A percentile compares a stretch with the other conserved stretches of the same genome.
phyloP scores from a whole-genome alignment of 2,329 filamentous ascomycete genomes.

The Botrytis cinerea region DNA sequence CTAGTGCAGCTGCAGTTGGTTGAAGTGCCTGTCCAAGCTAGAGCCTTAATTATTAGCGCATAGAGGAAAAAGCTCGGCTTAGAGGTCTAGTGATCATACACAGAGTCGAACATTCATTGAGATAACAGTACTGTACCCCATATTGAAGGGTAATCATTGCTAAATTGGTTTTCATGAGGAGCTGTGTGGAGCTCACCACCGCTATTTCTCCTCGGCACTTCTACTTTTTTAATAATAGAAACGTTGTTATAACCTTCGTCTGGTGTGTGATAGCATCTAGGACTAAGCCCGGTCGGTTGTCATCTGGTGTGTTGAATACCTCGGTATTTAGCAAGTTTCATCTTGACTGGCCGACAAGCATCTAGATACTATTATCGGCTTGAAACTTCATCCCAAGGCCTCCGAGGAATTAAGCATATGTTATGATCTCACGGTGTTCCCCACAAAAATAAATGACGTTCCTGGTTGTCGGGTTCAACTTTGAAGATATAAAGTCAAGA shows the following conservation, averaged over 20 bases:
- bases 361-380: neutral
- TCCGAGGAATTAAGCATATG: slow-evolving; percentile 9
- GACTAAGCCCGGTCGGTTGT: neutral
- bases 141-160: neutral
- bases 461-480: neutral
- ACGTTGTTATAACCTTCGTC: neutral
- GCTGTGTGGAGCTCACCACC: neutral
- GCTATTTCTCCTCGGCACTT: neutral
- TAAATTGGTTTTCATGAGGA: neutral
- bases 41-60: neutral
- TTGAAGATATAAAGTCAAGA: slow-evolving; percentile 12
- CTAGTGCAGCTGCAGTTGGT: neutral
- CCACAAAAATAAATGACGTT: neutral
- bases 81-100: neutral
- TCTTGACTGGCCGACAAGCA: neutral
- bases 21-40: neutral
- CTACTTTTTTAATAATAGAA: neutral
- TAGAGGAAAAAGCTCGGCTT: neutral
- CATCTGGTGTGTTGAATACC: neutral
- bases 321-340: slow-evolving; percentile 3
- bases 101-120: neutral
- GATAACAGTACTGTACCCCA: neutral
- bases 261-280: neutral
- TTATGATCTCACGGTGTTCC: neutral
- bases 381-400: slow-evolving; percentile 4